Percentiles rank a stretch among this genome's conserved stretches.
Evolutionary conservation across 352 stramenopile species (phyloP).

Genomic region (Elongisporangium anandrum): DNA sequence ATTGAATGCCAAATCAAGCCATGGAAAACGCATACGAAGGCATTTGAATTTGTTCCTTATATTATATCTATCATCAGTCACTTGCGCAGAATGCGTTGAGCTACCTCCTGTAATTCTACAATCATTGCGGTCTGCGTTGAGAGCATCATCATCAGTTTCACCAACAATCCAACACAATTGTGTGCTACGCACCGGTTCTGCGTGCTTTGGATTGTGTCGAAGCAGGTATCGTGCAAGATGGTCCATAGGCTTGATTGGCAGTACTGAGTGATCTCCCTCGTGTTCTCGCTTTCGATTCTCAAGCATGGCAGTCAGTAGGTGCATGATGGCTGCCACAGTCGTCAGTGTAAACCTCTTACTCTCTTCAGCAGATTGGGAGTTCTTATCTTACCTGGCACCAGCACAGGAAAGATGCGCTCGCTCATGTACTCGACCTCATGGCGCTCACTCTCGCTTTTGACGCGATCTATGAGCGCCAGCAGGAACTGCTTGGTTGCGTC

Average conservation of each 20-base stretch:
- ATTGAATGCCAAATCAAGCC: neutral
- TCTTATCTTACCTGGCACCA: slow-evolving; percentile 52
- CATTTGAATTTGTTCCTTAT: neutral
- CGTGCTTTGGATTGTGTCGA: slow-evolving; percentile 57
- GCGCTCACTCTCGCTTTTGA: slow-evolving; percentile 19
- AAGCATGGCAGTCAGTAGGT: slow-evolving; percentile 48
- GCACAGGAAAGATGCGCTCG: slow-evolving; percentile 48
- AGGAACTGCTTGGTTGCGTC: slow-evolving; percentile 18
- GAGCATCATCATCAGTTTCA: neutral
- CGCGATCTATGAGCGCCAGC: slow-evolving; percentile 23
- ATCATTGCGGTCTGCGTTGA: slow-evolving; percentile 20
- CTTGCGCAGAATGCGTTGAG: slow-evolving; percentile 27
- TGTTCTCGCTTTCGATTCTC: slow-evolving; percentile 31
- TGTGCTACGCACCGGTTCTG: slow-evolving; percentile 29
- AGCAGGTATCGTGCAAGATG: slow-evolving; percentile 64
- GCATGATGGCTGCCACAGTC: slow-evolving; percentile 29
- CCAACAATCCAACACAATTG: neutral
- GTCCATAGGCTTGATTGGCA: slow-evolving; percentile 50
- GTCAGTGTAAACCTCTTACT: neutral
- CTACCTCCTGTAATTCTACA: slow-evolving; percentile 28
- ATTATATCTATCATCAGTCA: slow-evolving; percentile 14
- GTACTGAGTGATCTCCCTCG: slow-evolving; percentile 28
- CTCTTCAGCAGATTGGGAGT: no score
- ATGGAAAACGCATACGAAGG: neutral
- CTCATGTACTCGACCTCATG: slow-evolving; percentile 46